Percentiles rank a stretch among this genome's conserved stretches.
Conservation (phyloP, 1,139 yeast genomes). For the Suhomyces ambrosiae region DNA sequence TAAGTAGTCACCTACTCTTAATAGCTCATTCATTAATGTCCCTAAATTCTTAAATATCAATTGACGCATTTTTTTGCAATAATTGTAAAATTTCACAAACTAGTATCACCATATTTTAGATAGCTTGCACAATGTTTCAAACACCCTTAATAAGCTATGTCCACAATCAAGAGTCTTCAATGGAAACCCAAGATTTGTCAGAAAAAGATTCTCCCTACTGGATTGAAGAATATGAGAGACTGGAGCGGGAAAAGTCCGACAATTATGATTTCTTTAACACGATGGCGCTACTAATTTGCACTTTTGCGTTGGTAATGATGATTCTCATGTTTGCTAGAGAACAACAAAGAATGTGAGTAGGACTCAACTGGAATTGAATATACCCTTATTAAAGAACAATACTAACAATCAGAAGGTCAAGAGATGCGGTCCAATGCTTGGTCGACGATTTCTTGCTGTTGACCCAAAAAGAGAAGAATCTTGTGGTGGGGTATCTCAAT, state of each 20-base stretch:
- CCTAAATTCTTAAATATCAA: too few species aligned
- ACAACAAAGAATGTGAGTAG: conserved; percentile 1
- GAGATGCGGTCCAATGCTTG: conserved; percentile 9
- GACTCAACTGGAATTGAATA: too few species aligned
- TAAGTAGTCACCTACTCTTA: too few species aligned
- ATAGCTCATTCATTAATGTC: too few species aligned
- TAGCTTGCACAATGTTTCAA: too few species aligned
- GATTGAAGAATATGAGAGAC: neutral
- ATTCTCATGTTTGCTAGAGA: neutral
- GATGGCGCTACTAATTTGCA: neutral
- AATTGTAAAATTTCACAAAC: neutral
- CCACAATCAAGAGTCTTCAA: neutral
- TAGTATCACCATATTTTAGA: too few species aligned
- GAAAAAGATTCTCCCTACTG: conserved; percentile 1
- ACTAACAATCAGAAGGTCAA: conserved; percentile 5
- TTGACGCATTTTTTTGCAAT: neutral
- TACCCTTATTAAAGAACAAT: neutral
- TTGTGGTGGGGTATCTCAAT: conserved; percentile 5
- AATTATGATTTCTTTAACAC: conserved; percentile 1
- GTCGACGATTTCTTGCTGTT: conserved; percentile 10
- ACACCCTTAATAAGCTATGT: too few species aligned
- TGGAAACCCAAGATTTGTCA: too few species aligned
- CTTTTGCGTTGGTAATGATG: conserved; percentile 1
- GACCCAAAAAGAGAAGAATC: conserved; percentile 6
- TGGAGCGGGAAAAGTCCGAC: neutral